These are phyloP conservation scores for Papilionanthe hybrid DNA, from an alignment of 116 monocot species.

Conservation along the genomic window DNA sequence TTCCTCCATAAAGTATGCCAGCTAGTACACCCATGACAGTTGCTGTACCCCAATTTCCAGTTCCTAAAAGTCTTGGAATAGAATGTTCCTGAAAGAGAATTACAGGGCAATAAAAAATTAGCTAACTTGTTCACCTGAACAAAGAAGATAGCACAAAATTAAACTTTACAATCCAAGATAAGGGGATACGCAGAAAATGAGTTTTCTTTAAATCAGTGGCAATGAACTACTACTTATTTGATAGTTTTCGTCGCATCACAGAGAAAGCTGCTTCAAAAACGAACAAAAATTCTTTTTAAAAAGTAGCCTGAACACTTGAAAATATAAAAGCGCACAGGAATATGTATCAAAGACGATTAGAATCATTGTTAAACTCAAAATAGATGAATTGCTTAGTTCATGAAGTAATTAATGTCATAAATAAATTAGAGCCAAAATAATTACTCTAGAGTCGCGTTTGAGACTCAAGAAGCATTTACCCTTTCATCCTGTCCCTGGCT, in stretches of 20 bases:
- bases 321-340: background rate
- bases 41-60: constrained; percentile 74
- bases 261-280: background rate
- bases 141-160: background rate
- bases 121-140: background rate
- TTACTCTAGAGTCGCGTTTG: background rate
- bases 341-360: background rate
- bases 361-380: background rate
- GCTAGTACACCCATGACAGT: constrained; percentile 78
- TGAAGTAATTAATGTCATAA: background rate
- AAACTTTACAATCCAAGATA: background rate
- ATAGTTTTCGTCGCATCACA: background rate
- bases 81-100: constrained; percentile 11
- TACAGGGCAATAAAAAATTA: background rate
- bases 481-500: background rate
- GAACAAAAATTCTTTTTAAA: too few species aligned
- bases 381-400: background rate
- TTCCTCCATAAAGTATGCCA: constrained; percentile 92
- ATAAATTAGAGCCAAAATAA: background rate
- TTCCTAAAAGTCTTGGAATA: constrained; percentile 32
- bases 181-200: background rate
- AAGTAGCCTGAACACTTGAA: too few species aligned
- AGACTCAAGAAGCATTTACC: background rate
- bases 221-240: background rate
- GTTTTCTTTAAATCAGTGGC: background rate